These are phyloP conservation scores for Paecilomyces sp. DNA, from an alignment of 2,329 filamentous ascomycete genomes.

Conservation along the genomic window DNA sequence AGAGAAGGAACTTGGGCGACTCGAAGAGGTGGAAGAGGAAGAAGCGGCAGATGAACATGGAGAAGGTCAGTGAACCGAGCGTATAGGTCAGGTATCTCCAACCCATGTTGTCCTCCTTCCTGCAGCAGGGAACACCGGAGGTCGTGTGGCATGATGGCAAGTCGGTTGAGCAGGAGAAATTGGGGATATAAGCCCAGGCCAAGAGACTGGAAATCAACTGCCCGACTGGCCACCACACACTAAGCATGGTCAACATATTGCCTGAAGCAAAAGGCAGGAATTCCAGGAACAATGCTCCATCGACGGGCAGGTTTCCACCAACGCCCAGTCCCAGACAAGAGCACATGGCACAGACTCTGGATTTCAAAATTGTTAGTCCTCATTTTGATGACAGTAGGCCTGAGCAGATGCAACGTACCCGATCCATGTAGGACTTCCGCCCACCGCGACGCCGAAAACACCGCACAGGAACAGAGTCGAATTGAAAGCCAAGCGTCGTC, in stretches of 20 bases:
- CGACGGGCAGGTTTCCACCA: constrained; percentile 70
- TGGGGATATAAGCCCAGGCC: constrained; percentile 69
- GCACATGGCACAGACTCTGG: constrained; percentile 51
- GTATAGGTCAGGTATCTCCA: constrained; percentile 70
- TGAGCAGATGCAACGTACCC: constrained; percentile 19
- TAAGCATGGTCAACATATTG: constrained; percentile 69
- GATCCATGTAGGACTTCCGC: constrained; percentile 62
- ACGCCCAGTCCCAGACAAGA: constrained; percentile 60
- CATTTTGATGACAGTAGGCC: constrained; percentile 9
- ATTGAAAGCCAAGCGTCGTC: constrained; percentile 76
- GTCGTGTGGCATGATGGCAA: constrained; percentile 23
- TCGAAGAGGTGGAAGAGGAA: constrained; percentile 76
- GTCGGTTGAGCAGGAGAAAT: constrained; percentile 47
- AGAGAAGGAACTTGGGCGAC: constrained; percentile 76
- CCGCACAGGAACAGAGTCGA: constrained; percentile 67
- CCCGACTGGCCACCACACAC: constrained; percentile 80
- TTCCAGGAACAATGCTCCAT: constrained; percentile 75
- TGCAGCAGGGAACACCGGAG: constrained; percentile 31
- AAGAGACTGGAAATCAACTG: constrained; percentile 60
- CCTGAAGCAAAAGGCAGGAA: constrained; percentile 71
- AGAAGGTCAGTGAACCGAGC: constrained; percentile 64
- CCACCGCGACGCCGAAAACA: constrained; percentile 65
- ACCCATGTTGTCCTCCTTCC: constrained; percentile 54
- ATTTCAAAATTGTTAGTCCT: neutral
- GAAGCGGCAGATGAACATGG: constrained; percentile 73